Percentiles rank a stretch among this genome's conserved stretches.
Evolutionary conservation across 208 protist genomes (phyloP).

Genomic region (Trichomonas tenax): DNA sequence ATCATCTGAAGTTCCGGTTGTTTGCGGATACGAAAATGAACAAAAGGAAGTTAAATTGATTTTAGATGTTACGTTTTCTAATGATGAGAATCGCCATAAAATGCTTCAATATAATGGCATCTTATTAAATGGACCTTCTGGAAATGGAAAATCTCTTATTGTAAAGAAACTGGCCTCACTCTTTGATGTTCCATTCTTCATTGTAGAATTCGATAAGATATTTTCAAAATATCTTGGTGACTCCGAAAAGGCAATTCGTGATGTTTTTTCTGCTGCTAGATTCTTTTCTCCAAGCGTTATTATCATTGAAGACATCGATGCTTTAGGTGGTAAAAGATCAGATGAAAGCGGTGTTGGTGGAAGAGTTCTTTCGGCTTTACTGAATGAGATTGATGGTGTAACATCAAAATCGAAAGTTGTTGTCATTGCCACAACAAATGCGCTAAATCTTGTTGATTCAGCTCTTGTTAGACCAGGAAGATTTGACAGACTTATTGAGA

Average conservation of each 20-base stretch:
- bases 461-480: conserved; percentile 22
- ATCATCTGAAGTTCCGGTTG: background rate
- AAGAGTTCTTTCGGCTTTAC: conserved; percentile 22
- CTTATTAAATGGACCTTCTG: background rate
- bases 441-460: background rate
- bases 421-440: conserved; percentile 24
- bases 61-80: background rate
- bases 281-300: background rate
- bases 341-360: conserved; percentile 19
- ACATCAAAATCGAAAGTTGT: background rate
- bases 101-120: background rate
- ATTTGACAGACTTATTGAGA: background rate
- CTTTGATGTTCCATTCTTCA: background rate
- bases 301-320: conserved; percentile 18
- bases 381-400: conserved; percentile 31
- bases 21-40: background rate
- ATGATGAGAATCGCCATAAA: background rate
- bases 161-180: background rate
- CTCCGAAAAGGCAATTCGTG: background rate
- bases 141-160: conserved; percentile 7
- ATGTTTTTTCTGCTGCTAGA: background rate
- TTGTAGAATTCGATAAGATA: background rate
- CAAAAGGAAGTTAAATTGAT: background rate
- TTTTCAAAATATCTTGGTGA: background rate
- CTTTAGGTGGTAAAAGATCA: background rate